Evolutionary conservation across 768 basidiomycete species (phyloP), one percentile per base, ranked within the genome.

Genomic region (Hericium coralloides): DNA sequence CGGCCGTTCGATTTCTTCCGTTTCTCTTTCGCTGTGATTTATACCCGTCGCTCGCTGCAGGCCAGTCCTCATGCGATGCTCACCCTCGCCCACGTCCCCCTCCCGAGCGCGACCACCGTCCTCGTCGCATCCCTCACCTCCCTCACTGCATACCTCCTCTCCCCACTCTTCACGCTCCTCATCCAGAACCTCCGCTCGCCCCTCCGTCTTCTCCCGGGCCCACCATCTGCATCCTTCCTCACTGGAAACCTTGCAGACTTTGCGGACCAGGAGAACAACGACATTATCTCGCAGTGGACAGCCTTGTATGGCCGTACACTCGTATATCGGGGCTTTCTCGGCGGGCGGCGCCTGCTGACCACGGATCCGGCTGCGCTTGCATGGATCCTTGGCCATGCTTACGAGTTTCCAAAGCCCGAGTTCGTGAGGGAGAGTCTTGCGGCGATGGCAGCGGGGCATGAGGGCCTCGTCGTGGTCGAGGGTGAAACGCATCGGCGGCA

Each of bases 341-440:
- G 76, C 38, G 79, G 77, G 2, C 72, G 73, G 49, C 71, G 85
- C 22, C 72, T 87, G 57, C 72, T 83, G 68, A 83, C 81, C 7
- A 78, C 77, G 50, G 85, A 86, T 68, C 78, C 79, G 3, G 66
- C 72, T 18, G 83, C 84, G 1, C 66, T 87, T 39, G 71, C 76
- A 3, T 77, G 85, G 56, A 80, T 89, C 48, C 76, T 88, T 50
- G 69, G 72, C 9, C 74, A 77, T 53, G 73, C 80, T 0, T 80
- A 84, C 58, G 72, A 79, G 56, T 83, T 80, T 63, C 82, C 79
- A 26, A 87, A 87, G 67, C 83, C 84, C 2, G 76, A 80, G 57
- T 81, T 81, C 58, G 72, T 83, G 15, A 67, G 75, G 14, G 79
- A 81, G 43, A 74, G 67, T 56, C 71, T 82, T 20, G 77, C 79